Conservation (phyloP, 176 grass and related monocot species). For the Oryza punctata region DNA sequence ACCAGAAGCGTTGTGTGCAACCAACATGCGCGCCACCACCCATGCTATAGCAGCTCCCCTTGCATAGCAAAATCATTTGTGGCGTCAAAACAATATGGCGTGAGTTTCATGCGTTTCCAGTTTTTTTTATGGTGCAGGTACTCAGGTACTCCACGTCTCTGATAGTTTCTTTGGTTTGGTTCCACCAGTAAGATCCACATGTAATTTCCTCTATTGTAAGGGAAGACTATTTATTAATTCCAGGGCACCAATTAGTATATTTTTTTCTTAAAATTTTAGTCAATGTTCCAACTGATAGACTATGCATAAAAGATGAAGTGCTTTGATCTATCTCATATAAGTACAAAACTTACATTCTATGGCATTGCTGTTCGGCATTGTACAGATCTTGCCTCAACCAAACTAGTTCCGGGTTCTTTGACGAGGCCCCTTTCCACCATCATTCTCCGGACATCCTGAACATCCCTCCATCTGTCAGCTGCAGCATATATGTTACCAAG, state of each 20-base stretch:
- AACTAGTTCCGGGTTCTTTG: constrained; percentile 61
- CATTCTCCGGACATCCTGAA: constrained; percentile 47
- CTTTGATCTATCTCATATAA: constrained; percentile 3
- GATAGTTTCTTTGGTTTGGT: not conserved
- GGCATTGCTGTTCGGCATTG: not conserved
- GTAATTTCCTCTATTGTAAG: not conserved
- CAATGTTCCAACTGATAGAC: not conserved
- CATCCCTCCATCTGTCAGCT: constrained; percentile 56
- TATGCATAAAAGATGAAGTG: not conserved
- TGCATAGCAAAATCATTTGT: constrained; percentile 15
- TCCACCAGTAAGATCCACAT: not conserved
- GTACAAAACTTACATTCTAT: constrained; percentile 26
- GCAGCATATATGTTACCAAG: constrained; percentile 65
- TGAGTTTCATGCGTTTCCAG: not conserved
- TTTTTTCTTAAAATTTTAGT: not conserved
- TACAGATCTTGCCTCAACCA: constrained; percentile 51
- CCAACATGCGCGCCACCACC: constrained; percentile 61
- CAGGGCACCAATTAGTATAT: not conserved
- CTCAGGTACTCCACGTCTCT: not conserved
- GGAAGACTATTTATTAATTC: not conserved
- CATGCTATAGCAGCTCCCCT: constrained; percentile 29
- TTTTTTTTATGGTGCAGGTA: not conserved
- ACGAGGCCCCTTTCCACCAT: constrained; percentile 42
- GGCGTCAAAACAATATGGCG: constrained; percentile 13
- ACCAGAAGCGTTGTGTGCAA: constrained; percentile 43